Conservation (phyloP, 2,329 filamentous ascomycete genomes). For the Didymella sp. region DNA sequence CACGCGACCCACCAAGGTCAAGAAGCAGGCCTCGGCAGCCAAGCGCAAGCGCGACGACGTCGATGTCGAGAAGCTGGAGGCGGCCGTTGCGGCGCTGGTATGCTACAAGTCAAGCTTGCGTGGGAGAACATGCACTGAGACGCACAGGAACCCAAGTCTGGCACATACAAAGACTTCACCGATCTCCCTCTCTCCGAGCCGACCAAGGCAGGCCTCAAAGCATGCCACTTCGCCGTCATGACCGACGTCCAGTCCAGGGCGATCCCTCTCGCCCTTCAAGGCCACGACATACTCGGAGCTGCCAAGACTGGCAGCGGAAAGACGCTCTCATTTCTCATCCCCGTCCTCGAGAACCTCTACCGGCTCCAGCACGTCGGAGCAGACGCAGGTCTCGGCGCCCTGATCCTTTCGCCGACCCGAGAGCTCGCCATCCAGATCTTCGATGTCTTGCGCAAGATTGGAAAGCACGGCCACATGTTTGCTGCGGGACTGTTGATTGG, state of each 20-base stretch:
- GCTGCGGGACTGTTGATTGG: constrained; percentile 94
- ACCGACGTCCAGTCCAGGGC: constrained; percentile 92
- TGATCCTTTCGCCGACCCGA: constrained; percentile 92
- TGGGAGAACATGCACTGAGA: constrained; percentile 22
- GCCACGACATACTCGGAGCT: constrained; percentile 86
- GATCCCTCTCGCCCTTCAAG: constrained; percentile 86
- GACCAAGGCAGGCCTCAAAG: constrained; percentile 78
- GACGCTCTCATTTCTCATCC: constrained; percentile 90
- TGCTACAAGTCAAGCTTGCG: not conserved
- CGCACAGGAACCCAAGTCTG: constrained; percentile 65
- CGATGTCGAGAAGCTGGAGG: constrained; percentile 56
- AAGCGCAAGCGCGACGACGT: constrained; percentile 63
- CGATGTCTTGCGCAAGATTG: constrained; percentile 88
- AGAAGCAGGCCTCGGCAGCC: constrained; percentile 58
- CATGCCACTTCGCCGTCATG: constrained; percentile 85
- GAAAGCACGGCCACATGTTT: constrained; percentile 81
- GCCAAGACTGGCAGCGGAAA: constrained; percentile 97
- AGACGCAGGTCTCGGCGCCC: constrained; percentile 84
- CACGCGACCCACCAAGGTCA: constrained; percentile 62
- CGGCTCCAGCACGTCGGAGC: constrained; percentile 86
- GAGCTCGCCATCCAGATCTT: constrained; percentile 98
- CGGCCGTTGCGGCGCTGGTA: constrained; percentile 54
- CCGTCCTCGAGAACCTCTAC: constrained; percentile 91
- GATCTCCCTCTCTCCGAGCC: constrained; percentile 85
- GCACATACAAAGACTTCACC: constrained; percentile 72